These are phyloP conservation scores for Helotiales sp. DNA, from an alignment of 2,329 filamentous ascomycete species.

Conservation along the genomic window DNA sequence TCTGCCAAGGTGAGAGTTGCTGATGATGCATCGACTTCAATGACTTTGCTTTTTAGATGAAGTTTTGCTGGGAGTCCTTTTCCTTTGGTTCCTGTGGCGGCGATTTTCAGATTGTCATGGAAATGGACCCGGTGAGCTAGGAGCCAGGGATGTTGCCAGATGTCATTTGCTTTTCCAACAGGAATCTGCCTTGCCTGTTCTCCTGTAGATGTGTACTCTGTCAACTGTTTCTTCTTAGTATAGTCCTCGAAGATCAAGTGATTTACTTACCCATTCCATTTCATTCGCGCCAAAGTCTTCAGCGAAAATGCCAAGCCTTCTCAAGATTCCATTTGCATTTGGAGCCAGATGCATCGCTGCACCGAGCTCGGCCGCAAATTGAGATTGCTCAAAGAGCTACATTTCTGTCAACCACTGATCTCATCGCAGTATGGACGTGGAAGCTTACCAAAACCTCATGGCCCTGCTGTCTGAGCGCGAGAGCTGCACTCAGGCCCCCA, in stretches of 20 bases:
- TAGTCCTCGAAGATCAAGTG: background rate
- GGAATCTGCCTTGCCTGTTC: conserved; percentile 35
- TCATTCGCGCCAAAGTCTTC: conserved; percentile 40
- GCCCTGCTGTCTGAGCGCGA: conserved; percentile 37
- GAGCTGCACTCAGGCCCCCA: conserved; percentile 52
- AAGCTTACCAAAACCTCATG: conserved; percentile 17
- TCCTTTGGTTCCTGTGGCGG: conserved; percentile 42
- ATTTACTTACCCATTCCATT: background rate
- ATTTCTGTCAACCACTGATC: background rate
- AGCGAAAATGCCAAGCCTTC: conserved; percentile 43
- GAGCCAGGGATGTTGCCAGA: conserved; percentile 54
- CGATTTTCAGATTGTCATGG: conserved; percentile 50
- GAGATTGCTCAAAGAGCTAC: conserved; percentile 56
- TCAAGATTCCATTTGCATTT: conserved; percentile 59
- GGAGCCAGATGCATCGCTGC: conserved; percentile 64
- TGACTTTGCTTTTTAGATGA: conserved; percentile 43
- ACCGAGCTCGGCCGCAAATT: conserved; percentile 55
- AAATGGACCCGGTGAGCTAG: conserved; percentile 54
- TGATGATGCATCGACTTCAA: conserved; percentile 42
- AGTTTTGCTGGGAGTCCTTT: conserved; percentile 39
- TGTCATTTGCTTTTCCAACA: conserved; percentile 38
- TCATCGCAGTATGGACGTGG: background rate
- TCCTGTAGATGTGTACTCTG: conserved; percentile 36
- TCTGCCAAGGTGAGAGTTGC: conserved; percentile 46
- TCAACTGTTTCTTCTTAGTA: background rate